These are phyloP conservation scores for Leucosporidium scottii DNA, from an alignment of 768 basidiomycete species.

Conservation along the genomic window DNA sequence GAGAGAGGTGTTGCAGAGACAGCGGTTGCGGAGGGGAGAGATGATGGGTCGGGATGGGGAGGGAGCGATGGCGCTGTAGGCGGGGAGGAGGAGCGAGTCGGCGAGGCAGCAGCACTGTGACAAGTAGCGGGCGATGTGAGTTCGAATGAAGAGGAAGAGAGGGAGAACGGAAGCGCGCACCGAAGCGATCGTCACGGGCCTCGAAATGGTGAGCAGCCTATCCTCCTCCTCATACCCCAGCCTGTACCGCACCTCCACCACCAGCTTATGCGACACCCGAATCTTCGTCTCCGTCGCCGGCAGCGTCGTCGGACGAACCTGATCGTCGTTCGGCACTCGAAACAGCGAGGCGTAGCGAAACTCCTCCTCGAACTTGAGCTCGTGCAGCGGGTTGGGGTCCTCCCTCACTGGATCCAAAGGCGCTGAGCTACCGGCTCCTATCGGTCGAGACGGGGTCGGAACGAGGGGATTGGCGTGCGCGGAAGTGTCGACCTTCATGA, in stretches of 20 bases:
- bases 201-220: constrained; percentile 18
- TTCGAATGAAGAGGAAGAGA: no score
- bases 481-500: no score
- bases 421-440: no score
- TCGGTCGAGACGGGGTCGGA: no score
- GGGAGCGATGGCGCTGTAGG: not conserved
- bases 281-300: constrained; percentile 10
- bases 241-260: constrained; percentile 19
- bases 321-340: constrained; percentile 23
- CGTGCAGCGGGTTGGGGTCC: constrained; percentile 13
- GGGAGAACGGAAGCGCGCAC: not conserved
- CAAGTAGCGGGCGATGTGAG: not conserved
- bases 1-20: constrained; percentile 4
- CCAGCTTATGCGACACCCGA: constrained; percentile 9
- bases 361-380: not conserved
- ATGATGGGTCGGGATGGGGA: constrained; percentile 1
- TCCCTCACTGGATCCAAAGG: not conserved
- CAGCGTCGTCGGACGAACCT: constrained; percentile 21
- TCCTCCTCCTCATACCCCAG: constrained; percentile 8
- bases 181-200: constrained; percentile 17
- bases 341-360: constrained; percentile 17
- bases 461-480: no score
- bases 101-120: constrained; percentile 20
- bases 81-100: constrained; percentile 18
- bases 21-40: not conserved